phyloP scores from a whole-genome alignment of 1,139 yeast species.

The Eremothecium coryli region DNA sequence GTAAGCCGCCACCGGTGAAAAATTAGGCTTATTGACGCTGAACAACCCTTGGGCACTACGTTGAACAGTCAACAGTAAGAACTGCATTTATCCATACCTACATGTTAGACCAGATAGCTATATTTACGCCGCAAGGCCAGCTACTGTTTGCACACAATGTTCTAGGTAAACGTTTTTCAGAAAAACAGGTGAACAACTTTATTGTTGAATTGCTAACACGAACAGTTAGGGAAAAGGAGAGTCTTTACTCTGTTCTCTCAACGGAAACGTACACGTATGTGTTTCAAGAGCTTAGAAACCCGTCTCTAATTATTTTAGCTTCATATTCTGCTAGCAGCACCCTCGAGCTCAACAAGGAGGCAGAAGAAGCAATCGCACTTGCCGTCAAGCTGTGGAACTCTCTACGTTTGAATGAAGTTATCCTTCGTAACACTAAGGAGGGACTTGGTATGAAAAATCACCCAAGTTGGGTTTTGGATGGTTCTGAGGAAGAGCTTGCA shows the following conservation, averaged over 20 bases:
- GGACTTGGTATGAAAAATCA: slow-evolving; percentile 21
- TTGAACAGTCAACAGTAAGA: too few relatives aligned
- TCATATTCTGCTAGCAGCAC: slow-evolving; percentile 28
- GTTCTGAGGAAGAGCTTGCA: slow-evolving; percentile 22
- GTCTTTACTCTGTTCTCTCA: slow-evolving; percentile 30
- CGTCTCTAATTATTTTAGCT: slow-evolving; percentile 25
- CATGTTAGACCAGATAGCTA: slow-evolving; percentile 49
- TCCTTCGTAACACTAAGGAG: slow-evolving; percentile 24
- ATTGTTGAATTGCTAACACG: slow-evolving; percentile 31
- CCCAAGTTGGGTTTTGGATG: slow-evolving; percentile 19
- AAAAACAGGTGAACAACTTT: slow-evolving; percentile 43
- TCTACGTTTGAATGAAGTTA: slow-evolving; percentile 22
- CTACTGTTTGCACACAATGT: slow-evolving; percentile 44
- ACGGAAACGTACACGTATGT: slow-evolving; percentile 31
- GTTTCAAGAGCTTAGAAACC: slow-evolving; percentile 24
- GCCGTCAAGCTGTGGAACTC: slow-evolving; percentile 25
- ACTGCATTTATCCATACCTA: too few relatives aligned
- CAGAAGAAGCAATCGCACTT: slow-evolving; percentile 26
- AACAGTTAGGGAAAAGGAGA: slow-evolving; percentile 27
- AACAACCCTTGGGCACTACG: too few relatives aligned
- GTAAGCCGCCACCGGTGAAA: too few relatives aligned
- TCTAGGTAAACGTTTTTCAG: slow-evolving; percentile 39
- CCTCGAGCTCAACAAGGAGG: slow-evolving; percentile 29
- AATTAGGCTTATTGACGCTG: too few relatives aligned
- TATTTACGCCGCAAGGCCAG: slow-evolving; percentile 50